Evolutionary conservation across 192 early-diverging fungal genomes (phyloP).

Genomic region (Spizellomyces punctatus): DNA sequence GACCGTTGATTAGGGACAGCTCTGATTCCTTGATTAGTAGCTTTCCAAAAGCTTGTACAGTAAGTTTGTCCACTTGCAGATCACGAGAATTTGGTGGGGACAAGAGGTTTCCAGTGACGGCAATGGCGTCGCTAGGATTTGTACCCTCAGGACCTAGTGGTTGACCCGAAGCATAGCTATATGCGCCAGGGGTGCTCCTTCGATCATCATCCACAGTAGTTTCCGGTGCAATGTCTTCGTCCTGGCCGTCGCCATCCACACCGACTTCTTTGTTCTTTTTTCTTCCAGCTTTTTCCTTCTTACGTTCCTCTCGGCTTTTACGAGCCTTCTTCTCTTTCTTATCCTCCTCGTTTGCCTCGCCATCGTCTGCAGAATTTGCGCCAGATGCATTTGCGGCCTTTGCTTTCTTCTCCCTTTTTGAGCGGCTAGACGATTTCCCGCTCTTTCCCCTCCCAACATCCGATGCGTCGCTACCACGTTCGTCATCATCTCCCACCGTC

Average conservation of each 20-base stretch:
- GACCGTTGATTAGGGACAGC: constrained; percentile 47
- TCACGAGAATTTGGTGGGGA: constrained; percentile 36
- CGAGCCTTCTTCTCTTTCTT: constrained; percentile 29
- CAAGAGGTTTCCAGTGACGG: constrained; percentile 33
- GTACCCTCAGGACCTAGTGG: constrained; percentile 30
- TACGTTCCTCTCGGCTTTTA: constrained; percentile 31
- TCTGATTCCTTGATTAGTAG: constrained; percentile 36
- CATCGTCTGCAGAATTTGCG: constrained; percentile 5
- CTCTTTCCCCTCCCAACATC: constrained; percentile 3
- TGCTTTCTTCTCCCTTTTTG: background rate
- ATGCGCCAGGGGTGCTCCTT: constrained; percentile 17
- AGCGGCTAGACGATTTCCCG: background rate
- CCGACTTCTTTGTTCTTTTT: constrained; percentile 17
- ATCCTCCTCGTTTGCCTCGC: constrained; percentile 8
- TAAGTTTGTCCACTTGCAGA: constrained; percentile 32
- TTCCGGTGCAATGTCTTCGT: constrained; percentile 2
- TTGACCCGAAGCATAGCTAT: constrained; percentile 35
- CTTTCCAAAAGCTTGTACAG: constrained; percentile 34
- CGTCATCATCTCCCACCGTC: background rate
- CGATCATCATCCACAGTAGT: constrained; percentile 14
- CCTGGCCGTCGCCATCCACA: background rate
- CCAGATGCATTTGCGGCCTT: background rate
- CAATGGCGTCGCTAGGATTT: constrained; percentile 33
- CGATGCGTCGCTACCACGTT: constrained; percentile 1
- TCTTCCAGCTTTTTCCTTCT: constrained; percentile 33